Percentiles rank a stretch among this genome's conserved stretches.
These are phyloP conservation scores for Apiospora rasikravindrae DNA, from an alignment of 2,329 filamentous ascomycete species.

Conservation along the genomic window DNA sequence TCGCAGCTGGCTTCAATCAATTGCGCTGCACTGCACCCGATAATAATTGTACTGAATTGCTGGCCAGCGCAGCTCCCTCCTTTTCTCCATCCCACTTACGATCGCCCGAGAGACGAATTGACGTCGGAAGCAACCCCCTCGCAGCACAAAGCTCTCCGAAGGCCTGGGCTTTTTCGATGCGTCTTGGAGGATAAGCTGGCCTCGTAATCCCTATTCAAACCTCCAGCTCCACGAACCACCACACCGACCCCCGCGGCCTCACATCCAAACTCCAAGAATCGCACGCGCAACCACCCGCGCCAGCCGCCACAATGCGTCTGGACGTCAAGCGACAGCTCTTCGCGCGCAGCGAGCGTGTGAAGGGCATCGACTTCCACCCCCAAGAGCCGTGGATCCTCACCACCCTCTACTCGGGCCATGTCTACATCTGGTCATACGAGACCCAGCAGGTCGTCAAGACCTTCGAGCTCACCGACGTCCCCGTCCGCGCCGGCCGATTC, in stretches of 20 bases:
- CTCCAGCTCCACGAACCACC: not conserved
- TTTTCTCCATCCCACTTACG: not conserved
- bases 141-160: not conserved
- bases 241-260: not conserved
- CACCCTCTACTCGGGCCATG: slow-evolving; percentile 97
- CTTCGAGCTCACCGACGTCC: slow-evolving; percentile 98
- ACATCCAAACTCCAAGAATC: not conserved
- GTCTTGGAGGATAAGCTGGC: slow-evolving; percentile 9
- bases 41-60: slow-evolving; percentile 16
- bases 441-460: slow-evolving; percentile 97
- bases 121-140: not conserved
- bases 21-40: slow-evolving; percentile 1
- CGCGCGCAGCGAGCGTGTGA: slow-evolving; percentile 92
- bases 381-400: slow-evolving; percentile 97
- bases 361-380: slow-evolving; percentile 94
- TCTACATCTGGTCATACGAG: slow-evolving; percentile 99
- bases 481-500: slow-evolving; percentile 94
- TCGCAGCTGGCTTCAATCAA: slow-evolving; percentile 16
- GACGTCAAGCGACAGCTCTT: slow-evolving; percentile 74
- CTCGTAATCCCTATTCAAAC: slow-evolving; percentile 14
- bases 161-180: slow-evolving; percentile 14
- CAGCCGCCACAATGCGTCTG: slow-evolving; percentile 41
- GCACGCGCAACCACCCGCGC: not conserved
- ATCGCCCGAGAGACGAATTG: not conserved
- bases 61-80: slow-evolving; percentile 10